A percentile compares a stretch with the other conserved stretches of the same genome.
Conservation (phyloP, 2,329 filamentous ascomycete genomes). For the Tolypocladium ovalisporum region DNA sequence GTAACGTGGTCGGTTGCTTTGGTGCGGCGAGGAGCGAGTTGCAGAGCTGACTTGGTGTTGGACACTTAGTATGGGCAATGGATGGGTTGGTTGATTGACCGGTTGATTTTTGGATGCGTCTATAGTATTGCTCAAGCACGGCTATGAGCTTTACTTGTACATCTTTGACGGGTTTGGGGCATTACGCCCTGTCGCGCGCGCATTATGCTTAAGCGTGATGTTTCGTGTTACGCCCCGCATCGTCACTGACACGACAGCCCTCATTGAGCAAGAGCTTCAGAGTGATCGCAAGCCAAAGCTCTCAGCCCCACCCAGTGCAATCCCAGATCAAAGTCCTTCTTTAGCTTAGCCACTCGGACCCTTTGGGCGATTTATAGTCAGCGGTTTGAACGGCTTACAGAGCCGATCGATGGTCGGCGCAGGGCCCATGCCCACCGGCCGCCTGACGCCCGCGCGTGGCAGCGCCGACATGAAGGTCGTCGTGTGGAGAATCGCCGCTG, state of each 20-base stretch:
- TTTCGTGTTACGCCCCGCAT: background rate
- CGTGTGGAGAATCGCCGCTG: conserved; percentile 35
- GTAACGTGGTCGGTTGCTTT: background rate
- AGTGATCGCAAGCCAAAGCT: background rate
- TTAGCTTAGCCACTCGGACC: conserved; percentile 10
- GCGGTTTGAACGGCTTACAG: conserved; percentile 44
- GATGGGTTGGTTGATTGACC: background rate
- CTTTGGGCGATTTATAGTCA: conserved; percentile 37
- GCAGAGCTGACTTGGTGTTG: background rate
- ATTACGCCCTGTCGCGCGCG: background rate
- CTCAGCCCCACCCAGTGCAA: background rate
- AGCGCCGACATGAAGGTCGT: conserved; percentile 36
- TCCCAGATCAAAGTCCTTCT: no score
- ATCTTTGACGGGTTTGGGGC: background rate
- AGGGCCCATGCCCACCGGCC: conserved; percentile 32
- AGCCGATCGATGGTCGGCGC: conserved; percentile 39
- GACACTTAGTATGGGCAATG: no score
- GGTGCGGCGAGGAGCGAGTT: background rate
- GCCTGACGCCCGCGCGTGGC: conserved; percentile 27
- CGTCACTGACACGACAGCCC: background rate
- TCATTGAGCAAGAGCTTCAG: background rate
- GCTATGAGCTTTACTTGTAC: background rate
- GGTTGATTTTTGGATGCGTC: background rate
- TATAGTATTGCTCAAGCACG: background rate
- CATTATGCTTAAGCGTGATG: conserved; percentile 15